Evolutionary conservation across 2,329 filamentous ascomycete genomes (phyloP).

Genomic region (Apiospora marii): DNA sequence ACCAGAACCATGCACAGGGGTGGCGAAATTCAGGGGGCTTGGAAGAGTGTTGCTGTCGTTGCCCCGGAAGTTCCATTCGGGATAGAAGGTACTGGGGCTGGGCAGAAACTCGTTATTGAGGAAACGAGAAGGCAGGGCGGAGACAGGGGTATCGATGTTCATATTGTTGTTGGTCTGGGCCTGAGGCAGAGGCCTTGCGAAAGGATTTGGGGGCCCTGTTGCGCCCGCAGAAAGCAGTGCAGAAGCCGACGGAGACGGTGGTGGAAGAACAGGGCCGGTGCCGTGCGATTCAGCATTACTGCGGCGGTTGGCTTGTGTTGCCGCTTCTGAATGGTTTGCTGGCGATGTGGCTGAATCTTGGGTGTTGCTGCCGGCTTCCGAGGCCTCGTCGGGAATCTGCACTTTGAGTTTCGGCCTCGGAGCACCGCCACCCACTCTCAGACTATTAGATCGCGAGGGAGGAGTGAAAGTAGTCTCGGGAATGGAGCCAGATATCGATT

Average conservation of each 20-base stretch:
- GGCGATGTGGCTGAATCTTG: slow-evolving; percentile 72
- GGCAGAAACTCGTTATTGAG: slow-evolving; percentile 87
- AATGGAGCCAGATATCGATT: slow-evolving; percentile 65
- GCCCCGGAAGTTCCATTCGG: slow-evolving; percentile 82
- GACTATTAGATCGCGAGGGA: slow-evolving; percentile 80
- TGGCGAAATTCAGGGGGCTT: slow-evolving; percentile 91
- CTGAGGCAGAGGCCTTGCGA: slow-evolving; percentile 85
- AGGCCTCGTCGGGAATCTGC: slow-evolving; percentile 92
- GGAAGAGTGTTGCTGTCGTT: slow-evolving; percentile 85
- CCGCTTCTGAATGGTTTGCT: slow-evolving; percentile 65
- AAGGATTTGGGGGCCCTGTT: slow-evolving; percentile 92
- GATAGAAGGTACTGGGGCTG: slow-evolving; percentile 91
- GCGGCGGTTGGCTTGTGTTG: slow-evolving; percentile 61
- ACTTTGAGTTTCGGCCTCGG: slow-evolving; percentile 87
- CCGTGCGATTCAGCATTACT: slow-evolving; percentile 62
- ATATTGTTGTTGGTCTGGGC: slow-evolving; percentile 63
- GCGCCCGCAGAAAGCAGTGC: slow-evolving; percentile 90
- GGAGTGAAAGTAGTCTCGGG: slow-evolving; percentile 72
- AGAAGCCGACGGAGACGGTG: slow-evolving; percentile 88
- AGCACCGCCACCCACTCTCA: slow-evolving; percentile 65
- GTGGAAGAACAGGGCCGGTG: slow-evolving; percentile 82
- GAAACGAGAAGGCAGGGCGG: slow-evolving; percentile 89
- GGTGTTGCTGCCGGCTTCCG: slow-evolving; percentile 77
- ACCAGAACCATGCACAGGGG: slow-evolving; percentile 71
- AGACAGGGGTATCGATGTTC: slow-evolving; percentile 84